Evolutionary conservation across 1,284 basidiomycete genomes (phyloP), one percentile per base, ranked within the genome.

Genomic region (Sporisorium scitamineum): DNA sequence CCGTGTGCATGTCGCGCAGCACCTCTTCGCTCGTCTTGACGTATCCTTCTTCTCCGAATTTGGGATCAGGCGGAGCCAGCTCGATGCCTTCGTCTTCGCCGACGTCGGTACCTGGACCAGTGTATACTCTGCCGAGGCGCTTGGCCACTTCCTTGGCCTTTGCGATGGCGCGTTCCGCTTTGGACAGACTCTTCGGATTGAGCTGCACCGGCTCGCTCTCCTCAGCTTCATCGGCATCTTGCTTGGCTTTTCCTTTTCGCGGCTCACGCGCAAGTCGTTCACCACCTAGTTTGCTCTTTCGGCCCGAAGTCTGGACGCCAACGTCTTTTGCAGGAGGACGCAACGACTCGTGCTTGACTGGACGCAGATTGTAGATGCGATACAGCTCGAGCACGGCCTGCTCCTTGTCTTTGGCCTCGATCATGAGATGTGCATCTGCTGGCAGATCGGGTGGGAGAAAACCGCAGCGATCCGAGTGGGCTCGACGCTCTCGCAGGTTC

Each of bases 391-490:
- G 89, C 8, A 97, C 94, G 8, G 94, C 94, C 84, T 96, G 94
- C 86, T 96, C 94, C 87, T 95, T 94, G 85, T 93, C 92, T 85
- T 94, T 94, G 9, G 92, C 92, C 88, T 97, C 94, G 70, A 97
- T 93, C 94, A 96, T 96, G 73, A 96, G 84, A 85, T 96, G 94
- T 61, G 81, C 64, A 41, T 86, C 80, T 1, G 80, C 79, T 1
- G 85, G 85, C 27, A 87, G 60, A 47, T 90, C 90, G 0, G 85
- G 85, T 0, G 93, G 93, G 20, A 94, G 85, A 31, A 82, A 86
- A 71, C 90, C 87, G 79, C 92, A 94, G 26, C 93, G 88, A 83
- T 95, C 92, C 0, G 94, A 90, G 82, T 96, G 94, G 13, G 93
- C 94, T 69, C 94, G 88, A 68, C 90, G 87, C 85, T 95, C 93